These are phyloP conservation scores for Leptodontidium sp. DNA, from an alignment of 2,329 filamentous ascomycete genomes.

Conservation along the genomic window DNA sequence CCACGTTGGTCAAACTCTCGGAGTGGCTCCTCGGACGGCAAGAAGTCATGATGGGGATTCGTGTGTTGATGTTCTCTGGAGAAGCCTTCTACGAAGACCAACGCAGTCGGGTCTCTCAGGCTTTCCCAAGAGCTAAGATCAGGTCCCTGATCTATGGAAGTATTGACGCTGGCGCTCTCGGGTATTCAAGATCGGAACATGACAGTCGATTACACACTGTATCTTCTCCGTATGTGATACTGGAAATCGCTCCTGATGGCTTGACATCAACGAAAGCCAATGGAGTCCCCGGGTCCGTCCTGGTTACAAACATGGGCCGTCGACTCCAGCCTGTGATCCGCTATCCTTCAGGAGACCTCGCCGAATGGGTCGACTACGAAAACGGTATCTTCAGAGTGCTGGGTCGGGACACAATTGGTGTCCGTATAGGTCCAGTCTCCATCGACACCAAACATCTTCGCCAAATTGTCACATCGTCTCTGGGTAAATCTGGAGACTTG, in stretches of 20 bases:
- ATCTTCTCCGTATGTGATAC: slow-evolving; percentile 12
- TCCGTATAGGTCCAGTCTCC: slow-evolving; percentile 6
- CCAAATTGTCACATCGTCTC: neutral
- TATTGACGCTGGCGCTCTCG: slow-evolving; percentile 13
- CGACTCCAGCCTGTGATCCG: slow-evolving; percentile 20
- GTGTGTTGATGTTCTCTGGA: slow-evolving; percentile 17
- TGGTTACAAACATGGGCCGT: slow-evolving; percentile 19
- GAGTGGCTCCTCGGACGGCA: slow-evolving; percentile 11
- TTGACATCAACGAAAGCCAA: slow-evolving; percentile 5
- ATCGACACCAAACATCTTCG: slow-evolving; percentile 11
- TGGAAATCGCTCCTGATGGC: slow-evolving; percentile 18
- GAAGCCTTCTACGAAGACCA: slow-evolving; percentile 21
- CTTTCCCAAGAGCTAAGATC: slow-evolving; percentile 16
- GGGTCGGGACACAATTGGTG: slow-evolving; percentile 1
- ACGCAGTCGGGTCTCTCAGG: neutral
- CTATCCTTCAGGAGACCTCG: slow-evolving; percentile 19
- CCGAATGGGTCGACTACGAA: slow-evolving; percentile 19
- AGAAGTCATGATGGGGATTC: slow-evolving; percentile 2
- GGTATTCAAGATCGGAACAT: slow-evolving; percentile 5
- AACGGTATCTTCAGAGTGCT: slow-evolving; percentile 12
- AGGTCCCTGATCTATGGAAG: slow-evolving; percentile 14
- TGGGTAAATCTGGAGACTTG: neutral
- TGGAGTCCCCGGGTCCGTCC: slow-evolving; percentile 9
- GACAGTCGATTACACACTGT: slow-evolving; percentile 12
- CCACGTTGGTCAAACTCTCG: slow-evolving; percentile 16